phyloP scores from a whole-genome alignment of 2,329 filamentous ascomycete species.

The Aspergillus luchuensis region DNA sequence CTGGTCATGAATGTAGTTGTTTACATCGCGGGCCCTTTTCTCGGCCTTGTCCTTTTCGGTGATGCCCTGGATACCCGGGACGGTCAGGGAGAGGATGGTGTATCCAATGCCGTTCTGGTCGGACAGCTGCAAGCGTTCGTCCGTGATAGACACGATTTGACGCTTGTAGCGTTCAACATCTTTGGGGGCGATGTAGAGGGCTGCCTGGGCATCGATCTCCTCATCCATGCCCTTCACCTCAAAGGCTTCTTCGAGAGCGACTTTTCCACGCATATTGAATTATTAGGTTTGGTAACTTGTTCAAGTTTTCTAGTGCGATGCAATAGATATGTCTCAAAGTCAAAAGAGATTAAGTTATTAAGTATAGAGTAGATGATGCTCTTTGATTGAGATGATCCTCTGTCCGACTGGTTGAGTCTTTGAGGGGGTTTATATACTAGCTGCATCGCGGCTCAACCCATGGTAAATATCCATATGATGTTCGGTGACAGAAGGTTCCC shows the following conservation, averaged over 20 bases:
- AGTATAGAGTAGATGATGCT: not conserved
- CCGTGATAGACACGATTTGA: constrained; percentile 53
- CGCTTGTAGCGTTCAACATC: constrained; percentile 57
- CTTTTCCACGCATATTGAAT: constrained; percentile 55
- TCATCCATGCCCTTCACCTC: constrained; percentile 57
- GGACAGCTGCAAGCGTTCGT: constrained; percentile 39
- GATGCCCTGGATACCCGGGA: constrained; percentile 48
- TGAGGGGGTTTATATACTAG: constrained; percentile 1
- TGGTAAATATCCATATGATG: not conserved
- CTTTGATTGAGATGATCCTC: not conserved
- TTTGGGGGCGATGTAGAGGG: constrained; percentile 51
- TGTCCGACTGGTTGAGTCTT: not conserved
- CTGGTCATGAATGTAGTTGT: constrained; percentile 42
- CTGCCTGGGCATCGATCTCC: constrained; percentile 58
- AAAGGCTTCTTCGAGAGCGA: constrained; percentile 62
- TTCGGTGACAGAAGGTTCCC: not conserved
- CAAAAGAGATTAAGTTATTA: not conserved
- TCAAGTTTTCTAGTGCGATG: too few relatives aligned
- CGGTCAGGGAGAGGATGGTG: constrained; percentile 47
- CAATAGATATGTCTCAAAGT: too few relatives aligned
- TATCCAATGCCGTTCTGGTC: constrained; percentile 47
- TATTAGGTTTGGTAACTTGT: not conserved
- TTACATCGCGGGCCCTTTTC: constrained; percentile 40
- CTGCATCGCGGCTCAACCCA: not conserved
- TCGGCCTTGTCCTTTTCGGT: constrained; percentile 41